Evolutionary conservation across 78 protist genomes (phyloP).

Genomic region (Trichosphaerium sp.): DNA sequence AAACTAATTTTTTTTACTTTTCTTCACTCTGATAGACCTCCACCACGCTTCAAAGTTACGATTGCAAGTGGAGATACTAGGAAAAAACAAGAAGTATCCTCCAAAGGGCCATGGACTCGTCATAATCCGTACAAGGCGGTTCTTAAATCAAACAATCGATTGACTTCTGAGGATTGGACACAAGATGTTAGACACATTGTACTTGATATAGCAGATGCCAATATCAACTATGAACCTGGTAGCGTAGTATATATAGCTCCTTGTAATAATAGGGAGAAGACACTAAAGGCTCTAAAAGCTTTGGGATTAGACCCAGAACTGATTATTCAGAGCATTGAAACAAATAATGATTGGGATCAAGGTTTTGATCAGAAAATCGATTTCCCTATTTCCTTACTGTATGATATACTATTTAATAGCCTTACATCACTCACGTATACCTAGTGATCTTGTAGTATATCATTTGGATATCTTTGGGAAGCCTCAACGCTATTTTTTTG

Average conservation of each 20-base stretch:
- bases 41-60: not conserved
- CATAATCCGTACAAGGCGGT: not conserved
- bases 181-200: conserved; percentile 49
- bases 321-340: conserved; percentile 10
- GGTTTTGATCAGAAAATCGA: too few relatives aligned
- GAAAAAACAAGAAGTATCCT: conserved; percentile 1
- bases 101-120: too few relatives aligned
- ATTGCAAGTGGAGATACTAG: not conserved
- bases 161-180: conserved; percentile 26
- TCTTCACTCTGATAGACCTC: not conserved
- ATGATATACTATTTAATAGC: too few relatives aligned
- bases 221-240: conserved; percentile 14
- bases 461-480: conserved; percentile 43
- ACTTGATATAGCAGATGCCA: conserved; percentile 13
- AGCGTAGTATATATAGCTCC: conserved; percentile 49
- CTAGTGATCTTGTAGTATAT: conserved; percentile 1
- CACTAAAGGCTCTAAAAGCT: conserved; percentile 7
- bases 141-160: conserved; percentile 18
- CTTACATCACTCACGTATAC: too few relatives aligned
- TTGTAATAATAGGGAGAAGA: conserved; percentile 4
- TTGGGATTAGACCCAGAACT: conserved; percentile 4
- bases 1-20: not conserved
- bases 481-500: conserved; percentile 48
- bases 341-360: conserved; percentile 6
- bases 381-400: conserved; percentile 15